Evolutionary conservation across 371 early-diverging fungal genomes (phyloP).

Genomic region (Furculomyces boomerangus): DNA sequence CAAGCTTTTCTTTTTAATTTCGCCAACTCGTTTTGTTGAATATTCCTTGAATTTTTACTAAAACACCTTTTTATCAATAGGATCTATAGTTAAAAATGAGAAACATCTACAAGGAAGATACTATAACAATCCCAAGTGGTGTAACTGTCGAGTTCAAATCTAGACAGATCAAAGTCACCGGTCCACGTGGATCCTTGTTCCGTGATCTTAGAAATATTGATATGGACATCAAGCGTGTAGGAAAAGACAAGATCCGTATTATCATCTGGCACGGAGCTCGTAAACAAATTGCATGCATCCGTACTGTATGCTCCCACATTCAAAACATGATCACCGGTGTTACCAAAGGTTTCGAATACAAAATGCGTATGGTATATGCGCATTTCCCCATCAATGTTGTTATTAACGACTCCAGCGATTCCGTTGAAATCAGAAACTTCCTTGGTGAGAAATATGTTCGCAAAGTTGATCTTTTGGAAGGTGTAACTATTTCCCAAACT

Average conservation of each 20-base stretch:
- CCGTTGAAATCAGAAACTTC: conserved; percentile 98
- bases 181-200: conserved; percentile 76
- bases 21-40: no score
- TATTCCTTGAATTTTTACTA: no score
- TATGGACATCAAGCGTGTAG: conserved; percentile 70
- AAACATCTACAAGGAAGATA: conserved; percentile 71
- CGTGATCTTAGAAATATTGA: conserved; percentile 92
- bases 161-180: conserved; percentile 54
- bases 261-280: conserved; percentile 94
- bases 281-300: conserved; percentile 96
- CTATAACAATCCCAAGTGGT: conserved; percentile 56
- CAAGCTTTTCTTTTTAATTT: no score
- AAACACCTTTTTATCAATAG: no score
- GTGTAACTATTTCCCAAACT: conserved; percentile 73
- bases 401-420: conserved; percentile 56
- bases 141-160: conserved; percentile 61
- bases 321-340: conserved; percentile 98
- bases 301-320: conserved; percentile 92
- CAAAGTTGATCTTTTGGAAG: conserved; percentile 77
- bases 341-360: conserved; percentile 98
- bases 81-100: no score
- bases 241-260: conserved; percentile 54
- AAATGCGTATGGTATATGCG: conserved; percentile 98
- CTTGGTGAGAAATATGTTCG: conserved; percentile 95
- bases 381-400: conserved; percentile 99